phyloP scores from a whole-genome alignment of 257 asterid species.

The Fraxinus anomala region DNA sequence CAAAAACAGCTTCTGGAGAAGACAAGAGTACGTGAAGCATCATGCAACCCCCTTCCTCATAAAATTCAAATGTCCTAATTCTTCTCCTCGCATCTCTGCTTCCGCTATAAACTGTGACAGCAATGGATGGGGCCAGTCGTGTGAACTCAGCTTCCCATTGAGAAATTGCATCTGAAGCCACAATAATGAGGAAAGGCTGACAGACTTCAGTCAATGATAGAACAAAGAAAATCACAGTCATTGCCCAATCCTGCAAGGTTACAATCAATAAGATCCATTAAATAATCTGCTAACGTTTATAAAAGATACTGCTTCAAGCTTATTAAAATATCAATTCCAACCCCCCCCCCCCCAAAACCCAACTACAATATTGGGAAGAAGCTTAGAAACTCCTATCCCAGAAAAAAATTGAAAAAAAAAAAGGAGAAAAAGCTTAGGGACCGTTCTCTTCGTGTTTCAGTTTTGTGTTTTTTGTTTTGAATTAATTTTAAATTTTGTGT shows the following conservation, averaged over 20 bases:
- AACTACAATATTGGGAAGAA: not conserved
- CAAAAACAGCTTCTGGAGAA: conserved; percentile 47
- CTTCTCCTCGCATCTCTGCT: conserved; percentile 44
- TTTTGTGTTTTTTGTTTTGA: too few species aligned
- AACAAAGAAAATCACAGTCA: conserved; percentile 44
- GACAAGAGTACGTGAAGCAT: conserved; percentile 59
- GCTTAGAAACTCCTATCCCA: not conserved
- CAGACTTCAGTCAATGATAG: conserved; percentile 42
- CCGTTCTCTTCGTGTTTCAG: too few species aligned
- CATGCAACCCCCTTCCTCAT: conserved; percentile 48
- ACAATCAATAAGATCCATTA: conserved; percentile 22
- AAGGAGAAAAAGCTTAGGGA: not conserved
- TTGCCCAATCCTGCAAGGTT: conserved; percentile 51
- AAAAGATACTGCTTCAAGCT: conserved; percentile 16
- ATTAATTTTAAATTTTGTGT: too few species aligned
- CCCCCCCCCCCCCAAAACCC: conserved; percentile 8
- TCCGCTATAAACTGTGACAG: conserved; percentile 63
- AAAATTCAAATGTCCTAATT: conserved; percentile 62
- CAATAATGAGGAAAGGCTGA: conserved; percentile 60
- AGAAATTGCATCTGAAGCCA: conserved; percentile 42
- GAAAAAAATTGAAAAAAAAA: not conserved
- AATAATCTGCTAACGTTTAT: not conserved
- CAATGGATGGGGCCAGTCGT: conserved; percentile 56
- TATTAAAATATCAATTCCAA: conserved; percentile 23
- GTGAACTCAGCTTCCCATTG: conserved; percentile 70